Conservation (phyloP, 495 filamentous ascomycete genomes). For the Trichocladium uniseriatum region DNA sequence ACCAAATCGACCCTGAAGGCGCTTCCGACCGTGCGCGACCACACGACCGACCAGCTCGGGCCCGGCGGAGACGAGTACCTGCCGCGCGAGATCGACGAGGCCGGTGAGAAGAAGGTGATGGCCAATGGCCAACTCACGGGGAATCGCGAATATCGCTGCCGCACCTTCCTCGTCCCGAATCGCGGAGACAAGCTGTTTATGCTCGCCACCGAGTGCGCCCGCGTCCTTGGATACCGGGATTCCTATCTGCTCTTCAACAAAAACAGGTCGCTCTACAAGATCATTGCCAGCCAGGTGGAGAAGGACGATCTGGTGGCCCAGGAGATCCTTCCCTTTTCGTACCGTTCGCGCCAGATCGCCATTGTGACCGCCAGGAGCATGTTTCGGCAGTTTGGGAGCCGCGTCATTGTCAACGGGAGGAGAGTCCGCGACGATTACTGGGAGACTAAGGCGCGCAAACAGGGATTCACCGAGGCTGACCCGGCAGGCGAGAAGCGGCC, state of each 20-base stretch:
- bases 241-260: slow-evolving; percentile 99
- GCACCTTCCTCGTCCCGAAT: slow-evolving; percentile 86
- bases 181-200: slow-evolving; percentile 93
- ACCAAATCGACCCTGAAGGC: slow-evolving; percentile 88
- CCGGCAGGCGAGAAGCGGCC: slow-evolving; percentile 93
- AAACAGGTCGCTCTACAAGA: slow-evolving; percentile 93
- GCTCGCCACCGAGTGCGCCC: slow-evolving; percentile 95
- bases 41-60: slow-evolving; percentile 93
- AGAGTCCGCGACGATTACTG: slow-evolving; percentile 97
- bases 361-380: slow-evolving; percentile 98
- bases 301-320: slow-evolving; percentile 94
- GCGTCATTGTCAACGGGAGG: slow-evolving; percentile 80
- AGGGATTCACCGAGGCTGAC: slow-evolving; percentile 97
- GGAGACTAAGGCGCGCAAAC: slow-evolving; percentile 93
- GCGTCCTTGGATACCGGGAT: slow-evolving; percentile 89
- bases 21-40: slow-evolving; percentile 88
- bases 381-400: slow-evolving; percentile 98
- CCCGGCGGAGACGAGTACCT: slow-evolving; percentile 93
- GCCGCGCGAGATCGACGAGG: slow-evolving; percentile 84
- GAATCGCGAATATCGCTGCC: slow-evolving; percentile 80
- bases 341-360: slow-evolving; percentile 93
- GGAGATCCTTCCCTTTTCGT: slow-evolving; percentile 94
- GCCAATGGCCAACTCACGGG: slow-evolving; percentile 71
- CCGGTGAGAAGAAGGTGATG: slow-evolving; percentile 88
- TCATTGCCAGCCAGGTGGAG: slow-evolving; percentile 91